Percentiles rank a stretch among this genome's conserved stretches.
phyloP scores from a whole-genome alignment of 768 basidiomycete species.

The Boletus reticuloceps region DNA sequence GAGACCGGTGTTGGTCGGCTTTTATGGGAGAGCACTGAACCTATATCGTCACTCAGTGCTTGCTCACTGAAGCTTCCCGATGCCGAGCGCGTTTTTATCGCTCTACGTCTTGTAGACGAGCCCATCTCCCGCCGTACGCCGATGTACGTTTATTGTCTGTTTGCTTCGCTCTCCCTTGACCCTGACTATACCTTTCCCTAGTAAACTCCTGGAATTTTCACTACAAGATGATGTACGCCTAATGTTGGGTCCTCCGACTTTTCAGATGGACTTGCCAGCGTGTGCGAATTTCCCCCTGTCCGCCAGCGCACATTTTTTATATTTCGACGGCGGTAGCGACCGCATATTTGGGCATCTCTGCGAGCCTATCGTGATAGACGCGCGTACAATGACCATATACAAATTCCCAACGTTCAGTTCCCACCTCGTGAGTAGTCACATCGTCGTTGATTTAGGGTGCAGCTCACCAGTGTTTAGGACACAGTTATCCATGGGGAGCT shows the following conservation, averaged over 20 bases:
- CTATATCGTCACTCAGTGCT: conserved; percentile 19
- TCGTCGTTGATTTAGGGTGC: not conserved
- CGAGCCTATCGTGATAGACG: conserved; percentile 16
- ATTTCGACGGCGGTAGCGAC: conserved; percentile 16
- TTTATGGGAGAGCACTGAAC: conserved; percentile 9
- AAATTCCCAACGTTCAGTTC: conserved; percentile 17
- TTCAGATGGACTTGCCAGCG: conserved; percentile 19
- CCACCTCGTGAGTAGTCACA: conserved; percentile 7
- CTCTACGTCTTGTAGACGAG: conserved; percentile 15
- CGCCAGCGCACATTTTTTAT: conserved; percentile 13
- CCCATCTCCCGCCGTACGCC: conserved; percentile 17
- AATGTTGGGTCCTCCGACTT: conserved; percentile 10
- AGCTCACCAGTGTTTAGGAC: conserved; percentile 7
- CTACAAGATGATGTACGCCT: conserved; percentile 10
- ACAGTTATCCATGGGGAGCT: not conserved
- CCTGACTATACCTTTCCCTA: conserved; percentile 6
- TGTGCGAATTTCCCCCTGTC: conserved; percentile 15
- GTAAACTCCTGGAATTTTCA: conserved; percentile 23
- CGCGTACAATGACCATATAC: conserved; percentile 15
- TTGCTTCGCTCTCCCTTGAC: not conserved
- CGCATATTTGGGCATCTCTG: conserved; percentile 4
- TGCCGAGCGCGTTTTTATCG: conserved; percentile 18
- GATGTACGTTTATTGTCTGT: conserved; percentile 11
- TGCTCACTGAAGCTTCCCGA: conserved; percentile 19
- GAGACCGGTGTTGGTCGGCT: conserved; percentile 21